A percentile compares a stretch with the other conserved stretches of the same genome.
These are phyloP conservation scores for Fagus sylvatica DNA, from an alignment of 306 rosid species.

Conservation along the genomic window DNA sequence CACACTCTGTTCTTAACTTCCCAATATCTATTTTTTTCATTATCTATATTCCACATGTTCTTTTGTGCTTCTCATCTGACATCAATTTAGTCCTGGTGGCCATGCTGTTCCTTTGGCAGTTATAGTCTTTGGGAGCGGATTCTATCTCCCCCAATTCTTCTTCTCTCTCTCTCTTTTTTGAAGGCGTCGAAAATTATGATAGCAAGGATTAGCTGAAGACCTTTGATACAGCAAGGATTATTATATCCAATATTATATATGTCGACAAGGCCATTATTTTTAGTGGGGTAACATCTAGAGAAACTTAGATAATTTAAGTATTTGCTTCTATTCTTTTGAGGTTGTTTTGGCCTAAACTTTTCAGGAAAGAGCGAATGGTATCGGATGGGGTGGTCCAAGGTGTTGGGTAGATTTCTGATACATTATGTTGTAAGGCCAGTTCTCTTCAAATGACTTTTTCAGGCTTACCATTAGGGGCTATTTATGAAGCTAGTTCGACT, in stretches of 20 bases:
- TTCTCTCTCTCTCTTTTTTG: background rate
- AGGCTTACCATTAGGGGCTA: background rate
- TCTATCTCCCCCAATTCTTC: no score
- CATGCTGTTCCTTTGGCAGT: background rate
- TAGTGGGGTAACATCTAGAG: background rate
- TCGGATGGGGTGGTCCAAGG: background rate
- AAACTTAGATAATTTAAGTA: background rate
- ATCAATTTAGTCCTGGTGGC: background rate
- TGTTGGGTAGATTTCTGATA: background rate
- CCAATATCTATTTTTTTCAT: no score
- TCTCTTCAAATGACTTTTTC: background rate
- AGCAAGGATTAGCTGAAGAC: background rate
- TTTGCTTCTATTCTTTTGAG: background rate
- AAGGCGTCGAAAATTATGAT: background rate
- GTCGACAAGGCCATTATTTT: background rate
- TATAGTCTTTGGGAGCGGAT: no score
- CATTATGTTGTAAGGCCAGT: background rate
- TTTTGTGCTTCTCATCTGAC: constrained; percentile 11
- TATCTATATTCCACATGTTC: constrained; percentile 16
- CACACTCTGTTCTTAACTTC: no score
- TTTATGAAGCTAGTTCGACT: background rate
- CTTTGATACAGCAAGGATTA: background rate
- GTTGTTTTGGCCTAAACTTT: background rate
- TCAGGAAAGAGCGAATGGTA: background rate
- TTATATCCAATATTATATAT: background rate